Evolutionary conservation across 164 flowering plant species (phyloP).

Genomic region (Liquidambar formosana): DNA sequence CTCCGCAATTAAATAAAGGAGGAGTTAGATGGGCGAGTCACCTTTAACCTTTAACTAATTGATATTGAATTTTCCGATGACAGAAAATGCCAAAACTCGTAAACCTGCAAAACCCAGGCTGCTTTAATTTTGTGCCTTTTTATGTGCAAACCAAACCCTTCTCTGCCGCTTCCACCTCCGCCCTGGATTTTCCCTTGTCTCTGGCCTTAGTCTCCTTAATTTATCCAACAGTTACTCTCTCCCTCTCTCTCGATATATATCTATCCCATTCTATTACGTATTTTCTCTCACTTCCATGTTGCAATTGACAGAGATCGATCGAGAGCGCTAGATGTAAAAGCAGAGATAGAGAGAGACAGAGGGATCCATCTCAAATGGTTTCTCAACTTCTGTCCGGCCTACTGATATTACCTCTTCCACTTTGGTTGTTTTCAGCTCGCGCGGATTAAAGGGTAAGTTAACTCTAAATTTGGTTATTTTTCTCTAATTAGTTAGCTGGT

Average conservation of each 20-base stretch:
- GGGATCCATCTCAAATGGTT: background rate
- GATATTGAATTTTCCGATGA: background rate
- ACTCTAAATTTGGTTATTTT: background rate
- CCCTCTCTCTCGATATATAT: no score
- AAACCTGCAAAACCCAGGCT: constrained; percentile 26
- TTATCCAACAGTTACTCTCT: background rate
- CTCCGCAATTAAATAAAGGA: no score
- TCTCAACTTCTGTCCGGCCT: background rate
- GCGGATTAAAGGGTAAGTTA: background rate
- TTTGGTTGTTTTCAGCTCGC: background rate
- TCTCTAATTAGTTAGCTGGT: background rate
- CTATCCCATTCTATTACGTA: no score
- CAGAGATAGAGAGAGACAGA: background rate
- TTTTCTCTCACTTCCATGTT: background rate
- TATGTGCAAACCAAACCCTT: constrained; percentile 5
- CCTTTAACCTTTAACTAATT: no score
- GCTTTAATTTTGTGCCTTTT: constrained; percentile 22
- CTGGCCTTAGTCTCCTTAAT: background rate
- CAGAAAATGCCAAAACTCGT: constrained; percentile 11
- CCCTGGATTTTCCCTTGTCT: constrained; percentile 24
- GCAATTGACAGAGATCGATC: background rate
- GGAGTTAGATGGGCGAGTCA: background rate
- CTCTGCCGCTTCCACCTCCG: constrained; percentile 21
- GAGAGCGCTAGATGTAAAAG: background rate
- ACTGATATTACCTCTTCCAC: background rate